phyloP scores from a whole-genome alignment of 257 asterid genomes.

The Coffea canephora region DNA sequence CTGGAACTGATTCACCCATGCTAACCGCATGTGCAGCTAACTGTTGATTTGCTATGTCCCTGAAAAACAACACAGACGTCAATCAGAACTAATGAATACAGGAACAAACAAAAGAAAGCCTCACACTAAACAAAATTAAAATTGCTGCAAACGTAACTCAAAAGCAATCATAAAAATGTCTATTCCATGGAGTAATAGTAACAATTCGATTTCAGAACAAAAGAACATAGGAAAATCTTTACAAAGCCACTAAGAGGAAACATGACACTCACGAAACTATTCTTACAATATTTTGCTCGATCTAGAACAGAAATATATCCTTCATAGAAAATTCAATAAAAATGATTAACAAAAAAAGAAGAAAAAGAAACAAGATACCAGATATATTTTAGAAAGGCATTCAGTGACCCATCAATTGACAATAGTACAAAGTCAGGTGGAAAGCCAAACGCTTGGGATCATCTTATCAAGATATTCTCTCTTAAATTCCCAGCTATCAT shows the following conservation, averaged over 20 bases:
- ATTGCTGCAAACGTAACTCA: not conserved
- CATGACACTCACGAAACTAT: not conserved
- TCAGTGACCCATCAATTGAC: not conserved
- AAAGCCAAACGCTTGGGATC: not conserved
- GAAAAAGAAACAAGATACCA: not conserved
- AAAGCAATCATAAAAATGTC: not conserved
- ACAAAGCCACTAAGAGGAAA: not conserved
- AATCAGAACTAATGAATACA: constrained; percentile 15
- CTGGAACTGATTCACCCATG: constrained; percentile 42
- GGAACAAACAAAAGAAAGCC: constrained; percentile 1
- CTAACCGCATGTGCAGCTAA: constrained; percentile 42
- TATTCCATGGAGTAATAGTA: not conserved
- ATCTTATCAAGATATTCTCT: not conserved
- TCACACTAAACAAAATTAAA: not conserved
- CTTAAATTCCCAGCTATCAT: not conserved
- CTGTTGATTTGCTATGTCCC: constrained; percentile 48
- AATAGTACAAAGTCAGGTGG: not conserved
- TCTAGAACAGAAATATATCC: not conserved
- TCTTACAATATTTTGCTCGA: not conserved
- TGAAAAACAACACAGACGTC: constrained; percentile 30
- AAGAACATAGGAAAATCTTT: not conserved
- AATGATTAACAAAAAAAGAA: not conserved
- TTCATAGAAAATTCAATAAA: not conserved
- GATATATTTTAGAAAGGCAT: not conserved
- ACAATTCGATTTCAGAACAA: not conserved